Percentiles rank a stretch among this genome's conserved stretches.
Conservation (phyloP, 2,329 filamentous ascomycete species). For the Aspergillus transmontanensis region DNA sequence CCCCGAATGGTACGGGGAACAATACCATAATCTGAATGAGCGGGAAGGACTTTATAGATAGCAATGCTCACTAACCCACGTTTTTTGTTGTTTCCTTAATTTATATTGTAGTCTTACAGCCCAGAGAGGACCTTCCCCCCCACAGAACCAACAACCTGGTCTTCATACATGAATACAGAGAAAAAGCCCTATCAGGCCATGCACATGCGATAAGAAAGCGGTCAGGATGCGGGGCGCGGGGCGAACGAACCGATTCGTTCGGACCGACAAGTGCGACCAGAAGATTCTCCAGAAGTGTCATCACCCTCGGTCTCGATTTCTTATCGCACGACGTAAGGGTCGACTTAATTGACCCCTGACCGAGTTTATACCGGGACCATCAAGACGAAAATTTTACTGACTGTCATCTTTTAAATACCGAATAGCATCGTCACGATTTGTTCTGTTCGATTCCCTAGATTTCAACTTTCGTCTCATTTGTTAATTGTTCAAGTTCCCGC, state of each 20-base stretch:
- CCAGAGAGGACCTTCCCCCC: not conserved
- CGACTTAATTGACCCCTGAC: not conserved
- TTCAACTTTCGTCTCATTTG: not conserved
- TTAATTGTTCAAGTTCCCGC: not conserved
- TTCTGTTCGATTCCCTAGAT: not conserved
- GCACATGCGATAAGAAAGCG: slow-evolving; percentile 13
- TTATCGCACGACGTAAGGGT: not conserved
- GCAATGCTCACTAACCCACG: no score
- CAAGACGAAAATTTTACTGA: not conserved
- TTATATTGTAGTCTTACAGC: not conserved
- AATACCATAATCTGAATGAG: not conserved
- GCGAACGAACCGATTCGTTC: not conserved
- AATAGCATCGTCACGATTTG: not conserved
- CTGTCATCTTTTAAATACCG: not conserved
- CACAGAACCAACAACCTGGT: not conserved
- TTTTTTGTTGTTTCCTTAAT: not conserved
- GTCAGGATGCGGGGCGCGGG: not conserved
- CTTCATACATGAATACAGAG: not conserved
- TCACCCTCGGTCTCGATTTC: not conserved
- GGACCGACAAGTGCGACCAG: not conserved
- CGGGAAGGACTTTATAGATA: not conserved
- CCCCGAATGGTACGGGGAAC: not conserved
- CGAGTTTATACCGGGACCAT: not conserved
- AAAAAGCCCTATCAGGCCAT: not conserved
- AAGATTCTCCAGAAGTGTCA: slow-evolving; percentile 4